Base-by-base conservation (phyloP, 495 filamentous ascomycete genomes). In the Podospora pseudocomata region DNA sequence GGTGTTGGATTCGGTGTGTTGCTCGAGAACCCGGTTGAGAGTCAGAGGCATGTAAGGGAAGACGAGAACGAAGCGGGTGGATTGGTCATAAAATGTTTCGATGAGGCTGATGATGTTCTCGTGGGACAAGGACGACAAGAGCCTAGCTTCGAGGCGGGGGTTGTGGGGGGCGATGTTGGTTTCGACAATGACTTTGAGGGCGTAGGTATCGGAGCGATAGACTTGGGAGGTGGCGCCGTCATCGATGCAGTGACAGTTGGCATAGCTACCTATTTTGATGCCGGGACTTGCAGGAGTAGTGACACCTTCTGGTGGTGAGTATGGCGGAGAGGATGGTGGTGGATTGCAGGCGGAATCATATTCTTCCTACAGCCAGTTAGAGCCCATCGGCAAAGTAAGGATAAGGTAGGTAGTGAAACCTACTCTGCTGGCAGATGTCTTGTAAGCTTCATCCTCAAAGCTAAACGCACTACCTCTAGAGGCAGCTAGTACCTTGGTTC, bases 121-220 rank as follows among this genome's bases (percentile, higher is more conserved):
- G 76, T 34, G 71, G 78, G 54, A 76, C 72, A 34, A 89, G 82
- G 20, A 82, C 72, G 74, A 74, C 13, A 97, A 82, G 56, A 98
- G 87, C 62, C 88, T 87, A 55, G 86, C 88, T 80, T 99, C 95
- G 32, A 90, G 87, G 23, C 83, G 77, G 3, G 91, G 88, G 76
- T 93, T 85, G 79, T 99, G 95, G 20, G 95, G 95, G 16, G 91
- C 86, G 32, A 85, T 84, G 80, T 89, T 86, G 20, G 89, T 89
- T 18, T 92, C 92, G 15, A 85, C 87, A 15, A 94, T 96, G 57
- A 97, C 87, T 77, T 99, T 99, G 30, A 99, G 79, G n/a, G 95
- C 94, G 7, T 39, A 19, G 9, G 87, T 60, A 56, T 79, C 61
- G 71, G 77, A 77, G 64, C 77, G 71, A 80, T 94, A 98, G 60